A percentile compares a stretch with the other conserved stretches of the same genome.
Evolutionary conservation across 75 land plant species (phyloP).

Genomic region (Adiantum capillusveneris): DNA sequence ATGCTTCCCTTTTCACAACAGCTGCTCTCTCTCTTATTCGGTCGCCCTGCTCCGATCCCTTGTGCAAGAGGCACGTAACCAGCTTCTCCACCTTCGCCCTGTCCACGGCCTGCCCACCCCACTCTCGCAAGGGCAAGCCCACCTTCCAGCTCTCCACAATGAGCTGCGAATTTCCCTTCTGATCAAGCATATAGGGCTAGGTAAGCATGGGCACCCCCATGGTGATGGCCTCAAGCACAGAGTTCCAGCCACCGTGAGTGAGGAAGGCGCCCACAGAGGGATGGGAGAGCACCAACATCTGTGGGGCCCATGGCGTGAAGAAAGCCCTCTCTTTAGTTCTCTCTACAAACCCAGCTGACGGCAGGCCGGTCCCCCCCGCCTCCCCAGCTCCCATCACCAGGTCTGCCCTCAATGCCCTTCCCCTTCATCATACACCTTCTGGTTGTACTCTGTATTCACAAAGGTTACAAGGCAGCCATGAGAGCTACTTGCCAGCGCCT

Average conservation of each 20-base stretch:
- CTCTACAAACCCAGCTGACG: too few relatives aligned
- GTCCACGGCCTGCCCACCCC: not conserved
- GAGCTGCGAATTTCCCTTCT: constrained; percentile 3
- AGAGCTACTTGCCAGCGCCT: too few relatives aligned
- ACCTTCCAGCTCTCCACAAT: not conserved
- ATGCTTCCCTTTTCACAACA: not conserved
- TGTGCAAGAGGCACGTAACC: not conserved
- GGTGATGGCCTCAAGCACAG: constrained; percentile 13
- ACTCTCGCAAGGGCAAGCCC: not conserved
- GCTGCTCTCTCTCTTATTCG: not conserved
- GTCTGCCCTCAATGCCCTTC: too few relatives aligned
- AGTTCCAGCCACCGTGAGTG: constrained; percentile 23
- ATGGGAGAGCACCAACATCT: constrained; percentile 22
- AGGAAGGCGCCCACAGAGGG: constrained; percentile 20
- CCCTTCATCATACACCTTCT: too few relatives aligned
- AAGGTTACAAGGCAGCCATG: too few relatives aligned
- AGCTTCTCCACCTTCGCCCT: not conserved
- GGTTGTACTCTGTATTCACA: too few relatives aligned
- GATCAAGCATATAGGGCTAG: constrained; percentile 9
- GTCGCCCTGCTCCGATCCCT: not conserved
- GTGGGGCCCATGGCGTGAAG: too few relatives aligned
- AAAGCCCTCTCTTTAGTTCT: too few relatives aligned
- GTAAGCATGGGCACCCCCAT: constrained; percentile 21
- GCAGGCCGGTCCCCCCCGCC: too few relatives aligned
- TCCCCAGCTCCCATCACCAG: too few relatives aligned